Evolutionary conservation across 192 early-diverging fungal species (phyloP).

Genomic region (Phlyctochytrium arcticum): DNA sequence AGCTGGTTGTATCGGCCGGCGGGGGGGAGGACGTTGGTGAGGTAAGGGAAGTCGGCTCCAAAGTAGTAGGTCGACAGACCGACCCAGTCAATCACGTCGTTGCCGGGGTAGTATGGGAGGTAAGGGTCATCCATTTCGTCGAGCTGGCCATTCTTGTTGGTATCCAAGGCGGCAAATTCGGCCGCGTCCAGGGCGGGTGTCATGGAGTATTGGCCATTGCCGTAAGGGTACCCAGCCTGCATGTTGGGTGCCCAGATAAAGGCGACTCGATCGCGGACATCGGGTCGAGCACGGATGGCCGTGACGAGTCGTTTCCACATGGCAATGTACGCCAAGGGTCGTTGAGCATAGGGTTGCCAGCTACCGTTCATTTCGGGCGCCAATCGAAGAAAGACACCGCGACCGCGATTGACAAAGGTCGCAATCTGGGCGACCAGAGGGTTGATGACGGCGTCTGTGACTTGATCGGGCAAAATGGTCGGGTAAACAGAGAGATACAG

Average conservation of each 20-base stretch:
- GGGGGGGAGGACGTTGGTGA: slow-evolving; percentile 3
- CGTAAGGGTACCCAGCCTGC: slow-evolving; percentile 33
- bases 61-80: slow-evolving; percentile 38
- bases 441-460: slow-evolving; percentile 20
- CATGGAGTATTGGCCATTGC: background rate
- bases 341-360: slow-evolving; percentile 33
- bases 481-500: slow-evolving; percentile 34
- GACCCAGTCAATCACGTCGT: slow-evolving; percentile 42
- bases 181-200: slow-evolving; percentile 8
- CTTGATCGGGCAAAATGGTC: background rate
- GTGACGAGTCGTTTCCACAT: slow-evolving; percentile 26
- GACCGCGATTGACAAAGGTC: slow-evolving; percentile 16
- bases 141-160: slow-evolving; percentile 45
- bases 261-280: slow-evolving; percentile 3
- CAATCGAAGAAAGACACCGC: slow-evolving; percentile 38
- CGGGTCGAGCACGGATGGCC: slow-evolving; percentile 17
- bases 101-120: slow-evolving; percentile 46
- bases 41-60: slow-evolving; percentile 16
- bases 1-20: background rate
- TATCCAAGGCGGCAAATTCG: slow-evolving; percentile 36
- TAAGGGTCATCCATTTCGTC: slow-evolving; percentile 39
- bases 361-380: slow-evolving; percentile 47
- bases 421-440: slow-evolving; percentile 26
- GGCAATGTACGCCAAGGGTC: slow-evolving; percentile 17
- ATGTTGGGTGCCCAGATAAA: slow-evolving; percentile 44